Conservation (phyloP, 139 green algal genomes). For the Astrephomene gubernaculifera region DNA sequence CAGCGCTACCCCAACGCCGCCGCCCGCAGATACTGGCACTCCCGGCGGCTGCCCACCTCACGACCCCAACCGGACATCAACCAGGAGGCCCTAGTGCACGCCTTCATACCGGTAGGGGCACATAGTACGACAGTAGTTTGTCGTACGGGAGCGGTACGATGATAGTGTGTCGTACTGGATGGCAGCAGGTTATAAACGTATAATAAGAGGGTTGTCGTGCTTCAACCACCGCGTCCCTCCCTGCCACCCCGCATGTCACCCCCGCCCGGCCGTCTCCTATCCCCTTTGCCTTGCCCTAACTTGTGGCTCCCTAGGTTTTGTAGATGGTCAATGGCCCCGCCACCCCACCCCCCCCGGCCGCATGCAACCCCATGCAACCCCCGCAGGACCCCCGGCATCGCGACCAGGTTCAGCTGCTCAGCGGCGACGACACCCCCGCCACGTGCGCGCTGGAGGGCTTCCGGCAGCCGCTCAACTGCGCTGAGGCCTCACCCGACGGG, state of each 20-base stretch:
- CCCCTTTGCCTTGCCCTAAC: too few relatives aligned
- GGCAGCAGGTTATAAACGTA: too few relatives aligned
- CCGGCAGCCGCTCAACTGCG: not conserved
- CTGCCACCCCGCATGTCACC: too few relatives aligned
- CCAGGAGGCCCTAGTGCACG: not conserved
- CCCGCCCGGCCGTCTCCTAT: too few relatives aligned
- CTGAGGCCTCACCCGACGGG: slow-evolving; percentile 8
- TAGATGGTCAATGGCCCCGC: too few relatives aligned
- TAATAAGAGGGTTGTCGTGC: too few relatives aligned
- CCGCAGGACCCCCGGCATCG: not conserved
- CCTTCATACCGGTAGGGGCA: not conserved
- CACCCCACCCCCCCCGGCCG: too few relatives aligned
- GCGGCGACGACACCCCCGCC: not conserved
- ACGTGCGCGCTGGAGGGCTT: not conserved
- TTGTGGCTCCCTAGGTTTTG: too few relatives aligned
- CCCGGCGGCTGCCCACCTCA: not conserved
- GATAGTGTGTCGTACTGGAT: too few relatives aligned
- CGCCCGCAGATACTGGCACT: not conserved
- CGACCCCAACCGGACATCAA: not conserved
- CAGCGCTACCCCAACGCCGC: not conserved
- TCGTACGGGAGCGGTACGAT: too few relatives aligned
- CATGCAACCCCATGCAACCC: not conserved
- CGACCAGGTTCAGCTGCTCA: not conserved
- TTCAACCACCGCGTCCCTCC: too few relatives aligned
- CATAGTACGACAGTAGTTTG: too few relatives aligned